Conservation (phyloP, 1,284 basidiomycete species). For the Heterobasidion annosum region DNA sequence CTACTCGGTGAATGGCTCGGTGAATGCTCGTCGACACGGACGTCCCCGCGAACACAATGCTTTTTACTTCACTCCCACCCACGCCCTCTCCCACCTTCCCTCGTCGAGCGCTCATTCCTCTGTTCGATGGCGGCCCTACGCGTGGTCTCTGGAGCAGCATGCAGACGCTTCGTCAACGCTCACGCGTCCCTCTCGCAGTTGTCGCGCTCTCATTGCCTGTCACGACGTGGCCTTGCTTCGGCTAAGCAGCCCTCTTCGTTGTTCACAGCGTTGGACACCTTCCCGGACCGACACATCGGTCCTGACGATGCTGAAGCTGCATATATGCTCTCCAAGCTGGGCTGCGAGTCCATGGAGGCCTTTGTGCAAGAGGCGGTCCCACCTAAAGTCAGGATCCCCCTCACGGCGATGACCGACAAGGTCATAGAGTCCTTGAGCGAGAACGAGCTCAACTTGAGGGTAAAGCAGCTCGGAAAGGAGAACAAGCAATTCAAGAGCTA, state of each 20-base stretch:
- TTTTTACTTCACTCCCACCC: constrained; percentile 15
- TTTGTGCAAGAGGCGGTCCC: constrained; percentile 83
- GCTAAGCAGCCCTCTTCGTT: constrained; percentile 47
- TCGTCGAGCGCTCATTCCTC: constrained; percentile 5
- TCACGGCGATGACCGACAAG: constrained; percentile 52
- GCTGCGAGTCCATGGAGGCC: constrained; percentile 80
- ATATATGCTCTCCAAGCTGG: constrained; percentile 74
- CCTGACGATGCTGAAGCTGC: constrained; percentile 71
- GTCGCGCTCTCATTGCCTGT: neutral
- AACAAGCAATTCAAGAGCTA: constrained; percentile 88
- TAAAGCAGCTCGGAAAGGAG: constrained; percentile 65
- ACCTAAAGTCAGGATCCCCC: constrained; percentile 62
- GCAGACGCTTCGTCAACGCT: constrained; percentile 9
- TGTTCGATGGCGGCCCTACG: constrained; percentile 38
- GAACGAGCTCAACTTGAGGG: constrained; percentile 73
- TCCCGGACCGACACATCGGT: constrained; percentile 83
- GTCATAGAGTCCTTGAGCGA: constrained; percentile 78
- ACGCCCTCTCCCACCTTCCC: constrained; percentile 13
- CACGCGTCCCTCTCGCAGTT: neutral
- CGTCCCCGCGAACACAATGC: constrained; percentile 7
- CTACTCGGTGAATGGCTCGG: constrained; percentile 65
- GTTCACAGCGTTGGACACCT: constrained; percentile 81
- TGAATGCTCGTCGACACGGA: constrained; percentile 23
- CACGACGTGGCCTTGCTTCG: constrained; percentile 42
- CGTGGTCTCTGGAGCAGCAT: constrained; percentile 27